phyloP scores from a whole-genome alignment of 495 filamentous ascomycete species.

The Penicillium odoratum region DNA sequence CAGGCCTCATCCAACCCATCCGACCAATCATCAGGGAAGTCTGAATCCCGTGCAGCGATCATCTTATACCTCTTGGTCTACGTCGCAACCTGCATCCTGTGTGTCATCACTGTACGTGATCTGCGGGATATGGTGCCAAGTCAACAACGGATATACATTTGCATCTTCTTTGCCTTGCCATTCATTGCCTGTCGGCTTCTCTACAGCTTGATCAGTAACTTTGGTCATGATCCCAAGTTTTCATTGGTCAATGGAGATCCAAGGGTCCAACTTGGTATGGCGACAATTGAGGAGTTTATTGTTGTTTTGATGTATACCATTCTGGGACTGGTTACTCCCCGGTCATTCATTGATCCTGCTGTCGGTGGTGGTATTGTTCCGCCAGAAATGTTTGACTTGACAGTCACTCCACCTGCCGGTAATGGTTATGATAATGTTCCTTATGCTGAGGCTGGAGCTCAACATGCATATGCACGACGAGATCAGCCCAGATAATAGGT shows the following conservation, averaged over 20 bases:
- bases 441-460: conserved; percentile 8
- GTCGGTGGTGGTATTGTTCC: not conserved
- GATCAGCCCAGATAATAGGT: not conserved
- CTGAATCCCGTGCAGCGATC: conserved; percentile 13
- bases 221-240: conserved; percentile 11
- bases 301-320: conserved; percentile 20
- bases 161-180: conserved; percentile 15
- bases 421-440: not conserved
- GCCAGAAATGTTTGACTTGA: not conserved
- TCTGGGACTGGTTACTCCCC: conserved; percentile 12
- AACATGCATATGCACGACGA: not conserved
- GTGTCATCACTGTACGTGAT: conserved; percentile 10
- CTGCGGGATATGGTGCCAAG: conserved; percentile 8
- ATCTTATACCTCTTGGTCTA: conserved; percentile 17
- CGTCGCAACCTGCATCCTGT: conserved; percentile 8
- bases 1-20: conserved; percentile 3
- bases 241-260: conserved; percentile 14
- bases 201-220: conserved; percentile 19
- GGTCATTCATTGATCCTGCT: conserved; percentile 3
- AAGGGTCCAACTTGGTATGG: conserved; percentile 15
- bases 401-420: not conserved
- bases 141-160: conserved; percentile 14
- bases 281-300: conserved; percentile 23
- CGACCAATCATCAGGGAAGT: conserved; percentile 16
- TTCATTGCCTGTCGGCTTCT: conserved; percentile 14